Base-by-base conservation (phyloP, 2,329 filamentous ascomycete genomes). In the Hymenoscyphus linearis region DNA sequence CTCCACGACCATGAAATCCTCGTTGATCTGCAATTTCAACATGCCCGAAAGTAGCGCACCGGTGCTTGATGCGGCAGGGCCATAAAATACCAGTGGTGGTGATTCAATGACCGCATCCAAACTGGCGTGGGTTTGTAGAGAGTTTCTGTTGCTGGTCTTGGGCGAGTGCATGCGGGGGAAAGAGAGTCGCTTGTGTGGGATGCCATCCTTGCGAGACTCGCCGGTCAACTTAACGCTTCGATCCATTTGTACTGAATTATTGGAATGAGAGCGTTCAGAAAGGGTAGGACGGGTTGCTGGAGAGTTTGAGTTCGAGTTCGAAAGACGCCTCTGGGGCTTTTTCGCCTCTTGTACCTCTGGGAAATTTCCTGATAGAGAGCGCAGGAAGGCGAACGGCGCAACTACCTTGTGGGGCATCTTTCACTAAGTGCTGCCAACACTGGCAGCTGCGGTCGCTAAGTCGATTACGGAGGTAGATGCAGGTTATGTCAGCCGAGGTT, bases 31-130 rank as follows among this genome's bases (percentile, higher is more conserved):
- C 59, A 98, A 76, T 68, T 87, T 85, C 68, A 98, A 79, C 73
- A 91, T 89, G 34, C 92, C 92, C 0, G 91, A 96, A 57, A 97
- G 84, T 62, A 97, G 79, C 6, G 92, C 91, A 60, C 93, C 93
- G 2, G 88, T 89, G 68, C 92, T 96, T 67, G 84, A 82, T 64
- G 86, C 82, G 0, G 90, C 81, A 26, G 82, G 79, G 65, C 92
- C 92, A 71, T 95, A 90, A 76, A 96, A 88, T 53, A 97, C 84
- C 18, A 93, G 81, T 10, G 70, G 70, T 4, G 70, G 69, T 14
- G 69, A 71, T 63, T 72, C 69, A 65, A 96, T 88, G 69, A 81
- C 74, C 68, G 87, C 47, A 47, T 64, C 59, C 14, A 68, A 52
- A 14, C 47, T 60, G 27, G 59, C 59, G 4, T 34, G 44, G 36